A percentile compares a stretch with the other conserved stretches of the same genome.
These are phyloP conservation scores for Alternaria sp. DNA, from an alignment of 2,329 filamentous ascomycete genomes.

Conservation along the genomic window DNA sequence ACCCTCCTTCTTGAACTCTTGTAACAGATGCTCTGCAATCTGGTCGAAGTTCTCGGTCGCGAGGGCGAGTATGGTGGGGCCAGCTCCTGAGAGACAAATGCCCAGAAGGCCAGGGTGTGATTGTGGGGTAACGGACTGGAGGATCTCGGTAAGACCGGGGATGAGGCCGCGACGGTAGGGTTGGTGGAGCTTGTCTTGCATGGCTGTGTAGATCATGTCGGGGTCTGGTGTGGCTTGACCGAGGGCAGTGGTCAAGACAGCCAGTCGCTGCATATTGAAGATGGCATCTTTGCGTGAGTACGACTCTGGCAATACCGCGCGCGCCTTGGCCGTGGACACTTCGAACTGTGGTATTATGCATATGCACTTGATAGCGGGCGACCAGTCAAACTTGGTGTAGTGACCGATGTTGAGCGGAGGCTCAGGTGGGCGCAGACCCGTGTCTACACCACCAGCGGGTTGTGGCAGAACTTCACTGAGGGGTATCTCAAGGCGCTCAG, in stretches of 20 bases:
- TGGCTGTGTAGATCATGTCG: constrained; percentile 93
- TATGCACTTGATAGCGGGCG: constrained; percentile 93
- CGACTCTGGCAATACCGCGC: constrained; percentile 80
- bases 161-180: constrained; percentile 93
- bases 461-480: constrained; percentile 91
- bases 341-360: constrained; percentile 97
- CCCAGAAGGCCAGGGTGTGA: constrained; percentile 89
- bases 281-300: constrained; percentile 88
- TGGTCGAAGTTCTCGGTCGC: constrained; percentile 89
- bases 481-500: constrained; percentile 90
- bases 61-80: constrained; percentile 91
- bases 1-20: constrained; percentile 73
- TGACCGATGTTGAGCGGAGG: constrained; percentile 94
- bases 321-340: constrained; percentile 90
- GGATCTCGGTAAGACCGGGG: constrained; percentile 88
- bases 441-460: constrained; percentile 90
- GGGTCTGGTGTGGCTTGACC: constrained; percentile 90
- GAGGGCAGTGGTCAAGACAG: constrained; percentile 86
- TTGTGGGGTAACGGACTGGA: constrained; percentile 87
- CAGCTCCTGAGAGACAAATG: constrained; percentile 93
- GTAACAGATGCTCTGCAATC: constrained; percentile 83
- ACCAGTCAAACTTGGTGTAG: constrained; percentile 95
- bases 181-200: constrained; percentile 99
- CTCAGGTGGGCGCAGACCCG: constrained; percentile 83
- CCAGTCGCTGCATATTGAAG: constrained; percentile 95